Conservation (phyloP, 2,329 filamentous ascomycete species). For the Pyricularia pennisetigena region DNA sequence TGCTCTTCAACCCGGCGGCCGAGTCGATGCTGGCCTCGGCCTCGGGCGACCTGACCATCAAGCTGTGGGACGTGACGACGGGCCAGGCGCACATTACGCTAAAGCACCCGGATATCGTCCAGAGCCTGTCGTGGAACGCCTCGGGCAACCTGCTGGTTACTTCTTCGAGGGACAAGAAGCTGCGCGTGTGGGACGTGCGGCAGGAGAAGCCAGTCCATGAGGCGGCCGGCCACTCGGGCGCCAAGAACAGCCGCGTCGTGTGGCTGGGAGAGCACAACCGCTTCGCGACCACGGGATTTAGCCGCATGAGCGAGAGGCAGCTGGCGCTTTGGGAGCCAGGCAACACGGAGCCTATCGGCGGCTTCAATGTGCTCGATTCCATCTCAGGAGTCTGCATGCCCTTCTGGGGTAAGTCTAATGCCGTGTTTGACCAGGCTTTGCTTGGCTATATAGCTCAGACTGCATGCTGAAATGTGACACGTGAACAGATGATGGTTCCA, state of each 20-base stretch:
- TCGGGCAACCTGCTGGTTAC: slow-evolving; percentile 80
- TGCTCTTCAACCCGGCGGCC: slow-evolving; percentile 93
- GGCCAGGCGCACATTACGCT: slow-evolving; percentile 66
- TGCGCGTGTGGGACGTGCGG: slow-evolving; percentile 93
- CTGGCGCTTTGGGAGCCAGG: slow-evolving; percentile 92
- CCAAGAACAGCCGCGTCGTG: slow-evolving; percentile 93
- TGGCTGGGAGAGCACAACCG: slow-evolving; percentile 98
- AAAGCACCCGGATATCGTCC: slow-evolving; percentile 84
- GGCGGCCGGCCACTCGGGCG: slow-evolving; percentile 74
- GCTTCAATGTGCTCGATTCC: slow-evolving; percentile 83
- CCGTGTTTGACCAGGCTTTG: neutral
- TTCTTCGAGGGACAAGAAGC: slow-evolving; percentile 95
- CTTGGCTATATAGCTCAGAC: no score
- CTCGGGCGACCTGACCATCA: slow-evolving; percentile 89
- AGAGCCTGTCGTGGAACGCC: slow-evolving; percentile 92
- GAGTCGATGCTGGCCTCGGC: slow-evolving; percentile 92
- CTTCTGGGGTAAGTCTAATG: slow-evolving; percentile 66
- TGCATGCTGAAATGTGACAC: slow-evolving; percentile 12
- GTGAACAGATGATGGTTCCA: slow-evolving; percentile 68
- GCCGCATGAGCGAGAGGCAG: slow-evolving; percentile 95
- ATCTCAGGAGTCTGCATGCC: slow-evolving; percentile 99
- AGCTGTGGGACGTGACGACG: slow-evolving; percentile 87
- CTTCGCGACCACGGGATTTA: slow-evolving; percentile 94
- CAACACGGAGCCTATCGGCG: slow-evolving; percentile 75
- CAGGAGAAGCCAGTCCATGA: slow-evolving; percentile 85